Evolutionary conservation across 306 rosid species (phyloP).

Genomic region (Parietaria judaica): DNA sequence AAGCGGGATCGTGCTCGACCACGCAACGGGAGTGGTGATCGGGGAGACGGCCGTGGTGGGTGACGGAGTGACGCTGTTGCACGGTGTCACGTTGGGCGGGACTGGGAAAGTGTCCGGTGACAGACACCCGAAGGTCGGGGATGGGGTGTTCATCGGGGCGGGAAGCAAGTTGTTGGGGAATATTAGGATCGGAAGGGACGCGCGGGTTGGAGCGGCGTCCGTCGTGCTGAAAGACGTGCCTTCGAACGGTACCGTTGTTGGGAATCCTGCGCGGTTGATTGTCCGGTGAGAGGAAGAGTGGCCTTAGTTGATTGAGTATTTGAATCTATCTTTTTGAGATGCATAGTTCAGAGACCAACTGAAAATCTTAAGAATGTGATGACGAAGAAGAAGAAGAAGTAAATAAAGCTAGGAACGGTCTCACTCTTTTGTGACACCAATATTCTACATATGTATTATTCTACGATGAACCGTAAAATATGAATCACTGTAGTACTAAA

Average conservation of each 20-base stretch:
- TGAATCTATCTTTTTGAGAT: background rate
- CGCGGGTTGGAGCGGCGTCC: constrained; percentile 18
- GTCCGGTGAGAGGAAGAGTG: background rate
- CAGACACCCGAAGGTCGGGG: constrained; percentile 20
- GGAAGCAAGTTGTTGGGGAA: constrained; percentile 14
- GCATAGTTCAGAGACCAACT: background rate
- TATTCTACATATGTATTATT: too few species aligned
- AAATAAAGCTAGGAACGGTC: too few species aligned
- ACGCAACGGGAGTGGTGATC: constrained; percentile 17
- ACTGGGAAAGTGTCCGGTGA: constrained; percentile 17
- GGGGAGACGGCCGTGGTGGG: constrained; percentile 18
- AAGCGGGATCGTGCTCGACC: constrained; percentile 15
- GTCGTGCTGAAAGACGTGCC: constrained; percentile 11
- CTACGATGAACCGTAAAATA: too few species aligned
- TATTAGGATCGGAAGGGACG: constrained; percentile 6
- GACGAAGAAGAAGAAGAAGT: too few species aligned
- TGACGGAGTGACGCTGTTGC: constrained; percentile 14
- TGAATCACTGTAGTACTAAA: too few species aligned
- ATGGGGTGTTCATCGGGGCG: constrained; percentile 17
- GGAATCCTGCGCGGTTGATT: constrained; percentile 15
- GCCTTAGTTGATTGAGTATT: background rate
- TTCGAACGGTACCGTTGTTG: constrained; percentile 16
- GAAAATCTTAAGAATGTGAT: too few species aligned
- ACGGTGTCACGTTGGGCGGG: constrained; percentile 19
- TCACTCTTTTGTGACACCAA: too few species aligned